These are phyloP conservation scores for Smallanthus sonchifolius DNA, from an alignment of 129 eudicot genomes.

Conservation along the genomic window DNA sequence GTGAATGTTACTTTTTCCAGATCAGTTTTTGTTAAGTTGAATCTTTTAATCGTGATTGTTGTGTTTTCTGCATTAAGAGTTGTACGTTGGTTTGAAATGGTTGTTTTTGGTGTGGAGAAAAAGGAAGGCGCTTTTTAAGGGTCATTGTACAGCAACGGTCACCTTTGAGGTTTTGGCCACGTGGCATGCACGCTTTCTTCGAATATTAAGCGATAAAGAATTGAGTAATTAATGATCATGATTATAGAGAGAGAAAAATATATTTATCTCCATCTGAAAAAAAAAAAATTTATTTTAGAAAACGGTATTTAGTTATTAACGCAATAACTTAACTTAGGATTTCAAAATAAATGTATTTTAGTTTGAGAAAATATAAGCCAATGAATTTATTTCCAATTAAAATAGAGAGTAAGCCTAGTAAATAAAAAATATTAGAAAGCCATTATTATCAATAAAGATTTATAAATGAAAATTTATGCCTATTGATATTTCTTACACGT, in stretches of 20 bases:
- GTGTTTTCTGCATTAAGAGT: background rate
- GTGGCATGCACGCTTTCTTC: slow-evolving; percentile 15
- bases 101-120: background rate
- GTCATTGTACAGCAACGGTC: slow-evolving; percentile 36
- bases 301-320: background rate
- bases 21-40: slow-evolving; percentile 8
- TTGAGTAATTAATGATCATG: slow-evolving; percentile 20
- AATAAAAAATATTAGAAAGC: background rate
- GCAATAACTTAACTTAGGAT: background rate
- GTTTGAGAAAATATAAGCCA: background rate
- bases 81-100: slow-evolving; percentile 23
- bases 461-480: background rate
- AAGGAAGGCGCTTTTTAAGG: slow-evolving; percentile 18
- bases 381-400: background rate
- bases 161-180: slow-evolving; percentile 27
- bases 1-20: slow-evolving; percentile 18
- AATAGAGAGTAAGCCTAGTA: background rate
- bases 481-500: background rate
- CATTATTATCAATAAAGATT: background rate
- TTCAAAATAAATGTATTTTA: background rate
- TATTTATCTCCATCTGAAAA: background rate
- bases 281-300: background rate
- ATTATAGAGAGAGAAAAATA: background rate
- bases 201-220: slow-evolving; percentile 11
- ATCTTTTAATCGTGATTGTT: slow-evolving; percentile 14